Evolutionary conservation across 2,329 filamentous ascomycete genomes (phyloP).

Genomic region (Pseudofabraea citricarpa): DNA sequence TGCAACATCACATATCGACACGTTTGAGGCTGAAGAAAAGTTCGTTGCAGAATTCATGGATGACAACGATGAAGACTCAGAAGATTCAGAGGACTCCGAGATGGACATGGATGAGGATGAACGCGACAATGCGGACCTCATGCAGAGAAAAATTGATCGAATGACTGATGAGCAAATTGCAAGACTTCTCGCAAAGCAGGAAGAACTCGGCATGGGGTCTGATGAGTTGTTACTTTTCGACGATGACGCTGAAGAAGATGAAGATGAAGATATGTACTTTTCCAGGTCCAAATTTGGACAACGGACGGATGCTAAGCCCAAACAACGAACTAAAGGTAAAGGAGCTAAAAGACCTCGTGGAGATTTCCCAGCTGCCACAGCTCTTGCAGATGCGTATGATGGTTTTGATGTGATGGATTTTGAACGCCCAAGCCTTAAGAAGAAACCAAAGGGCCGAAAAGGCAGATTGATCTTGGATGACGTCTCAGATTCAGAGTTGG

Average conservation of each 20-base stretch:
- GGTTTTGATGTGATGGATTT: constrained; percentile 86
- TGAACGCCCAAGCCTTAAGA: constrained; percentile 61
- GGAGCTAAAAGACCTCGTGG: constrained; percentile 23
- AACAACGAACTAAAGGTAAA: constrained; percentile 16
- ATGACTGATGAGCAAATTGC: constrained; percentile 63
- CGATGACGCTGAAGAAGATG: constrained; percentile 29
- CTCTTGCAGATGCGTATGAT: constrained; percentile 49
- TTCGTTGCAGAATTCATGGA: constrained; percentile 21
- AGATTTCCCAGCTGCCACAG: constrained; percentile 47
- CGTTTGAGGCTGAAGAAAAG: constrained; percentile 29
- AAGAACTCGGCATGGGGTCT: constrained; percentile 56
- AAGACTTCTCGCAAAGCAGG: constrained; percentile 53
- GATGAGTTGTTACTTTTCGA: constrained; percentile 55
- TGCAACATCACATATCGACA: constrained; percentile 25
- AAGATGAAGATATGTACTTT: constrained; percentile 20
- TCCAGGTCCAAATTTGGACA: not conserved
- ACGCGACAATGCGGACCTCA: constrained; percentile 33
- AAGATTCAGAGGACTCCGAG: constrained; percentile 26
- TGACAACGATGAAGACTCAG: constrained; percentile 18
- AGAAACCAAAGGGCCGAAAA: constrained; percentile 59
- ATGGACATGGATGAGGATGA: constrained; percentile 31
- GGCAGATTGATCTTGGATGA: constrained; percentile 45
- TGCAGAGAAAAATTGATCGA: constrained; percentile 26
- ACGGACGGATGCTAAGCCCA: not conserved
- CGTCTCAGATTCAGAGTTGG: constrained; percentile 63